A percentile compares a stretch with the other conserved stretches of the same genome.
Evolutionary conservation across 106 monocot genomes (phyloP).

Genomic region (Agapanthus africanus): DNA sequence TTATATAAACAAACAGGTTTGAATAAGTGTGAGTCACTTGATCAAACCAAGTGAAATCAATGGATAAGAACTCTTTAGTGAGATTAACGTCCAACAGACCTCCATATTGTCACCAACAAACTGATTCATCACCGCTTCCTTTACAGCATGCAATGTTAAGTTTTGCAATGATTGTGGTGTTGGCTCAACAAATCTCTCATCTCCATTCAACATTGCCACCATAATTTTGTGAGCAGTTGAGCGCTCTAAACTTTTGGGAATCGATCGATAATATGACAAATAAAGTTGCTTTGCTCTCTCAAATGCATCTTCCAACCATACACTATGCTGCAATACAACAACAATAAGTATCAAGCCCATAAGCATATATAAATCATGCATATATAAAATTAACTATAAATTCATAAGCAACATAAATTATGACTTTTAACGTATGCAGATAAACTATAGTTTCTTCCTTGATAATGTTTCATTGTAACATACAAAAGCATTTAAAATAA

Average conservation of each 20-base stretch:
- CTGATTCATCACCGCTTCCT: constrained; percentile 94
- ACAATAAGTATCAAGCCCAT: background rate
- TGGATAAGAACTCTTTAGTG: background rate
- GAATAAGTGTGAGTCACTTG: background rate
- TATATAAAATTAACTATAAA: too few species aligned
- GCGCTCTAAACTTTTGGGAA: constrained; percentile 96
- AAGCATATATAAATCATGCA: too few species aligned
- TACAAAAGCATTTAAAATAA: background rate
- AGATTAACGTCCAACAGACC: constrained; percentile 28
- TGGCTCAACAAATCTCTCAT: constrained; percentile 95
- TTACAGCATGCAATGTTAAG: constrained; percentile 72
- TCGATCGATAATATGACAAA: constrained; percentile 90
- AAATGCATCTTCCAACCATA: constrained; percentile 99
- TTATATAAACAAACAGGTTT: constrained; percentile 1
- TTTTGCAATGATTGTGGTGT: constrained; percentile 81
- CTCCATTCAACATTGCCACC: constrained; percentile 91
- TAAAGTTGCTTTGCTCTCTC: constrained; percentile 90
- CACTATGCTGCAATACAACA: constrained; percentile 67
- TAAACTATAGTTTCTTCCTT: background rate
- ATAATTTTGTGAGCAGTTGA: constrained; percentile 96
- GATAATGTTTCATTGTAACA: background rate
- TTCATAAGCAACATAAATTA: too few species aligned
- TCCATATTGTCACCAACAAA: constrained; percentile 88
- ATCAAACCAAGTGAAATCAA: background rate
- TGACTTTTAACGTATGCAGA: background rate